Base-by-base conservation (phyloP, 208 protist genomes). In the Porcisia hertigi region DNA sequence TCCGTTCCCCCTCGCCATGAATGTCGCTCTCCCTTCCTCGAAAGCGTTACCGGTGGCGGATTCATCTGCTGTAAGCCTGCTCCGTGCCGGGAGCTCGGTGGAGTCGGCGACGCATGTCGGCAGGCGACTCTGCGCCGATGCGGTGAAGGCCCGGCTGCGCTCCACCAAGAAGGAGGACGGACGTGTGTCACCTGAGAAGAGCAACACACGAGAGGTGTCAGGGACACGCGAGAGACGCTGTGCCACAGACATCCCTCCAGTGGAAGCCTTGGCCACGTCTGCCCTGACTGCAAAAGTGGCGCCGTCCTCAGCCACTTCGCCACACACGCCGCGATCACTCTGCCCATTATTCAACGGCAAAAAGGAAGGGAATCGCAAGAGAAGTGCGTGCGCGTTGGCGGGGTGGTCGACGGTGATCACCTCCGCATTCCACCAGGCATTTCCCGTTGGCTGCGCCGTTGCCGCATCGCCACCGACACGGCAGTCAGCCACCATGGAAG, bases 181-280 rank as follows among this genome's bases (percentile, higher is more conserved):
- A 11, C 91, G 79, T 14, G 96, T 98, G 86, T 98, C 97, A 25
- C 96, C 97, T 5, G 94, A 98, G 75, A 97, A 99, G 30, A 95
- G 81, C 18, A 98, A 76, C 41, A 90, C 86, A 58, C 84, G 84
- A 12, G 90, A 89, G 30, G n/a, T 64, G 34, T 73, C 52, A 11
- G 78, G 78, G 64, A 49, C 39, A 12, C 39, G 6, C 6, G 62
- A 45, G 23, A 66, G 8, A 11, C 6, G 39, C 30, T 47, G 39
- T 30, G 12, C 36, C 1, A 7, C 3, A 41, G 7, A 2, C 16
- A 14, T 25, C n/a, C 39, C 34, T 30, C 39, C 39, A 66, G 62
- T 30, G 20, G 39, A 36, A 66, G 62, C 66, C 66, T 55, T n/a
- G 30, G 47, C 66, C 16, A 14, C 66, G 47, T 43, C 43, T 18